Evolutionary conservation across 768 basidiomycete species (phyloP).

Genomic region (Chlorophyllum brunneum): DNA sequence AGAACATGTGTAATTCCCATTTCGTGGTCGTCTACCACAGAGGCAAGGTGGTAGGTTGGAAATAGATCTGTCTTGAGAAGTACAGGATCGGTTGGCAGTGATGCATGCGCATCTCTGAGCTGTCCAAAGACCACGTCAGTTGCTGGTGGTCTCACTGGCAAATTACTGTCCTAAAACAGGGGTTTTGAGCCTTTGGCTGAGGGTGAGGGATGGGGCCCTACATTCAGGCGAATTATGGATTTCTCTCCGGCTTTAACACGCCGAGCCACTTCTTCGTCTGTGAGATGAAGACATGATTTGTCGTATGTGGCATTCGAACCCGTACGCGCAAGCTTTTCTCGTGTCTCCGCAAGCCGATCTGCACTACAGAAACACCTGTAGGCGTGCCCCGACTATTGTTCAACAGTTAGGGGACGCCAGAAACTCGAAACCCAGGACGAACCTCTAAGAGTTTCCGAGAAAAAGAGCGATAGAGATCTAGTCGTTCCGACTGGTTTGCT

Average conservation of each 20-base stretch:
- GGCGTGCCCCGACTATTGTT: slow-evolving; percentile 71
- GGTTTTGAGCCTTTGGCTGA: not conserved
- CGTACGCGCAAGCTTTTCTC: slow-evolving; percentile 63
- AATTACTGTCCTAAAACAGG: slow-evolving; percentile 48
- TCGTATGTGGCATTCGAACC: slow-evolving; percentile 87
- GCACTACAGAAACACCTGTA: slow-evolving; percentile 94
- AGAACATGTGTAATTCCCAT: slow-evolving; percentile 97
- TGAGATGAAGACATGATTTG: slow-evolving; percentile 80
- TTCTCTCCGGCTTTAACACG: slow-evolving; percentile 73
- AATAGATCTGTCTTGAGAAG: slow-evolving; percentile 89
- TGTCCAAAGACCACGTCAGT: slow-evolving; percentile 75
- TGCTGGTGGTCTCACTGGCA: slow-evolving; percentile 46
- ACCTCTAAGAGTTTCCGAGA: slow-evolving; percentile 76
- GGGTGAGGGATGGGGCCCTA: slow-evolving; percentile 30
- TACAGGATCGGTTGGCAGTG: slow-evolving; percentile 84
- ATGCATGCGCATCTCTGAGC: slow-evolving; percentile 70
- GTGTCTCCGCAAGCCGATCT: slow-evolving; percentile 62
- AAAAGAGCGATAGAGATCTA: slow-evolving; percentile 79
- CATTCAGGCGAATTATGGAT: slow-evolving; percentile 84
- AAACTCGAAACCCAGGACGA: slow-evolving; percentile 13
- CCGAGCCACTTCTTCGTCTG: slow-evolving; percentile 80
- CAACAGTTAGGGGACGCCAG: not conserved
- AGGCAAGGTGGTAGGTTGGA: slow-evolving; percentile 96
- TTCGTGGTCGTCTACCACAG: slow-evolving; percentile 90
- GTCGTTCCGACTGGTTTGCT: slow-evolving; percentile 72